These are phyloP conservation scores for Penicillium bialowiezense DNA, from an alignment of 495 filamentous ascomycete species.

Conservation along the genomic window DNA sequence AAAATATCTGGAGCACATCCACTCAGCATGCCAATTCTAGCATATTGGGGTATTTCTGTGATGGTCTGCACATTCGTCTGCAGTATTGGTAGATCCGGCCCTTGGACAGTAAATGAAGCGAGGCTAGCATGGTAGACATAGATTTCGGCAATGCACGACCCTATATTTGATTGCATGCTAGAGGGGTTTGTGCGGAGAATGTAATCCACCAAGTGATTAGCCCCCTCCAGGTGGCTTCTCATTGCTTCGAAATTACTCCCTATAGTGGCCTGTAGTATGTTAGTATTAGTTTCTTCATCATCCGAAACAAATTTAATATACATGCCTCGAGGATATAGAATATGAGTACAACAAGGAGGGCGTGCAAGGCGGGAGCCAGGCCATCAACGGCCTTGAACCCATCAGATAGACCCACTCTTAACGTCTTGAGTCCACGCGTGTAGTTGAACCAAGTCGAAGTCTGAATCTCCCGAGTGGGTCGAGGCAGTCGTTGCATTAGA, in stretches of 20 bases:
- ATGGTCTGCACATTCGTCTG: too few relatives aligned
- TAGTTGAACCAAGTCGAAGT: conserved; percentile 15
- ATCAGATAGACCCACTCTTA: conserved; percentile 4
- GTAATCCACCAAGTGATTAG: conserved; percentile 18
- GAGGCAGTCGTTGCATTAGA: conserved; percentile 15
- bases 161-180: conserved; percentile 5
- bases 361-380: too few relatives aligned
- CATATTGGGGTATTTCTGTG: too few relatives aligned
- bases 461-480: conserved; percentile 2
- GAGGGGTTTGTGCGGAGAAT: background rate
- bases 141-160: background rate
- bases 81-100: too few relatives aligned
- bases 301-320: too few relatives aligned
- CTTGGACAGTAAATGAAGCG: too few relatives aligned
- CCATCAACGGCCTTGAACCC: too few relatives aligned
- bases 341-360: too few relatives aligned
- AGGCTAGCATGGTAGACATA: too few relatives aligned
- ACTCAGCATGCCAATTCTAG: too few relatives aligned
- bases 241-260: conserved; percentile 16
- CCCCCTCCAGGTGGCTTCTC: conserved; percentile 15
- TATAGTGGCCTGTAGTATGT: conserved; percentile 14
- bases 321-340: too few relatives aligned
- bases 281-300: background rate
- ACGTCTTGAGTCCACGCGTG: conserved; percentile 11
- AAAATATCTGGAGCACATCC: too few relatives aligned